Base-by-base conservation (phyloP, 805 yeast genomes). In the Wickerhamomyces hampshirensis region DNA sequence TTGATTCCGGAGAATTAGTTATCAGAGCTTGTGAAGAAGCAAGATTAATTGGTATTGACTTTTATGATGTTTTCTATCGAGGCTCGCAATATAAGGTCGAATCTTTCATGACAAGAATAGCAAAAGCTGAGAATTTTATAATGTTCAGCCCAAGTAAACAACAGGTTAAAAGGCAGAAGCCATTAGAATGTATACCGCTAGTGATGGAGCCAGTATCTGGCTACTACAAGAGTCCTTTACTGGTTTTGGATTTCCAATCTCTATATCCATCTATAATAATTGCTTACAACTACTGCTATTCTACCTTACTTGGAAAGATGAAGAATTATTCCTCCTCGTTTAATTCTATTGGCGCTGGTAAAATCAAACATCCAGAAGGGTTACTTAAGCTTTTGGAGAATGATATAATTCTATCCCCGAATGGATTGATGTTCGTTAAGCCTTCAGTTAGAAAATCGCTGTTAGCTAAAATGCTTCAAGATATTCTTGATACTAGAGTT, bases 41-140 rank as follows among this genome's bases (percentile, higher is more conserved):
- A 0, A 66, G 96, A 31, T 58, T 93, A 23, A 71, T 88, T 16
- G 98, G 98, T 0, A 76, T 93, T 18, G 98, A 93, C 49, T 93
- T 88, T 55, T 73, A 79, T 53, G 86, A 97, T 3, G 86, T 88
- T 7, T 76, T 84, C 41, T 83, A 85, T 34, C 59, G 98, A 40
- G 98, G 98, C 0, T 91, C 98, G 0, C 98, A 93, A 53, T 93
- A 70, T 55, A 89, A 86, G 54, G 96, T 93, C 3, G 98, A 93
- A 53, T 84, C 97, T 1, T 69, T 89, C 26, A 60, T 93, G 45
- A 60, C 76, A 4, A 62, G 98, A 36, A 59, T 93, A 14, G 74
- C 93, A 18, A 86, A 87, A 48, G 66, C 77, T 3, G 95, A 88
- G 53, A 83, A 83, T 53, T 76, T 70, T 35, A 56, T 91, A 28